Percentiles rank a stretch among this genome's conserved stretches.
These are phyloP conservation scores for Lithocarpus polystachyus DNA, from an alignment of 306 rosid genomes.

Conservation along the genomic window DNA sequence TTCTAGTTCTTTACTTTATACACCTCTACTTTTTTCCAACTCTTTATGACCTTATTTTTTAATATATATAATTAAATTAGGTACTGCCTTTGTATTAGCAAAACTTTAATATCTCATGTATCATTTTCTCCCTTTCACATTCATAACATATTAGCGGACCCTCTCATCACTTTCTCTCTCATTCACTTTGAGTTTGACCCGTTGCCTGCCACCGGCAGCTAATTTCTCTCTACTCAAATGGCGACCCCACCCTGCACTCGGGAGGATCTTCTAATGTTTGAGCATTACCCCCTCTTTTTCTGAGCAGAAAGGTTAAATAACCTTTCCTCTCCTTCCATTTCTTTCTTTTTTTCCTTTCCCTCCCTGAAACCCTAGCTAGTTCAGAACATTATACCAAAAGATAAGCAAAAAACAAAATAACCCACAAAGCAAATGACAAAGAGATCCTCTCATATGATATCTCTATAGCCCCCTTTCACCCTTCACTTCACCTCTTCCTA, in stretches of 20 bases:
- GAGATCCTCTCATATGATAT: not conserved
- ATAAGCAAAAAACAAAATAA: not conserved
- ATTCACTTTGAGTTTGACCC: slow-evolving; percentile 92
- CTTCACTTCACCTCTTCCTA: slow-evolving; percentile 1
- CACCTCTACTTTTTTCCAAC: not conserved
- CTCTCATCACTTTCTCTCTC: slow-evolving; percentile 37
- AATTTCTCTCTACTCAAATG: slow-evolving; percentile 51
- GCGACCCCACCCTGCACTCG: slow-evolving; percentile 59
- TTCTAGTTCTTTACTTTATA: not conserved
- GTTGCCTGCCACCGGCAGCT: slow-evolving; percentile 70
- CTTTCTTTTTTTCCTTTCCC: not conserved
- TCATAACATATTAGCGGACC: slow-evolving; percentile 30
- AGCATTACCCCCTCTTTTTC: slow-evolving; percentile 22
- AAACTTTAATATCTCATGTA: slow-evolving; percentile 4
- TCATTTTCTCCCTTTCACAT: slow-evolving; percentile 51
- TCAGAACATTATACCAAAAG: not conserved
- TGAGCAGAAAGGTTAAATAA: slow-evolving; percentile 35
- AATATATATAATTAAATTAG: not conserved
- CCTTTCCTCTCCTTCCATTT: slow-evolving; percentile 27
- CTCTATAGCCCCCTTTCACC: slow-evolving; percentile 1
- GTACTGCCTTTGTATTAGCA: slow-evolving; percentile 10
- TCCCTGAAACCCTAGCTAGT: slow-evolving; percentile 60
- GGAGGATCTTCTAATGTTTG: slow-evolving; percentile 32
- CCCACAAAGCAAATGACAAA: not conserved
- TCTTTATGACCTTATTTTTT: not conserved